Conservation (phyloP, 768 basidiomycete genomes). For the Agrocybe pediades region DNA sequence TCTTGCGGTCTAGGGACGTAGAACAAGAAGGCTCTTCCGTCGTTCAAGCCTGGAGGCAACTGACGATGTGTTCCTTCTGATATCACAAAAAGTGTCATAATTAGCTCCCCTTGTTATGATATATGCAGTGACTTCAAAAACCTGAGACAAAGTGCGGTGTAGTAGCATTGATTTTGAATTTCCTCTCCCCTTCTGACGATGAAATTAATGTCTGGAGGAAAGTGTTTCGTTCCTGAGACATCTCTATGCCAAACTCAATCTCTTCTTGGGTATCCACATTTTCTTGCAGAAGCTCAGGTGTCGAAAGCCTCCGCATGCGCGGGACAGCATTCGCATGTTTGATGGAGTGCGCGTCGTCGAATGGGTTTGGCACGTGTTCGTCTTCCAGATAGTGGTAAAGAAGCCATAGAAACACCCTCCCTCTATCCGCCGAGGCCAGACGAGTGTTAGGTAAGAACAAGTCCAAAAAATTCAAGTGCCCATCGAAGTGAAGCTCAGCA, state of each 20-base stretch:
- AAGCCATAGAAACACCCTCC: slow-evolving; percentile 81
- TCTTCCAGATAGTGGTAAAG: slow-evolving; percentile 81
- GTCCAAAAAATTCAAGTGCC: slow-evolving; percentile 75
- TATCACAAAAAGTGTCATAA: too few species aligned
- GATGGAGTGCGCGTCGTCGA: slow-evolving; percentile 65
- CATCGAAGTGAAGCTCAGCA: slow-evolving; percentile 72
- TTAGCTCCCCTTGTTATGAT: too few species aligned
- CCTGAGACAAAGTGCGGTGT: slow-evolving; percentile 50
- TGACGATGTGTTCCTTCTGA: slow-evolving; percentile 38
- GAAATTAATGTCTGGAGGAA: slow-evolving; percentile 74
- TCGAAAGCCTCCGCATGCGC: slow-evolving; percentile 52
- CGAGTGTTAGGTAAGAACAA: slow-evolving; percentile 75
- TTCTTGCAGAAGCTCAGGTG: slow-evolving; percentile 58
- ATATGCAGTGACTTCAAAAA: slow-evolving; percentile 19
- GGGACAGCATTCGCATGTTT: slow-evolving; percentile 65
- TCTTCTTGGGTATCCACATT: slow-evolving; percentile 82
- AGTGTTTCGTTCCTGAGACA: slow-evolving; percentile 70
- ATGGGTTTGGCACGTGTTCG: slow-evolving; percentile 67
- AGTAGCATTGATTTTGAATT: slow-evolving; percentile 33
- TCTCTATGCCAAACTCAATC: slow-evolving; percentile 72
- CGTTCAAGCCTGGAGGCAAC: slow-evolving; percentile 41
- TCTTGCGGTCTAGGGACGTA: slow-evolving; percentile 48
- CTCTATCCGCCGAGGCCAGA: slow-evolving; percentile 72
- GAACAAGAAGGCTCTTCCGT: slow-evolving; percentile 49
- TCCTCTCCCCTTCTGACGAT: slow-evolving; percentile 53